A percentile compares a stretch with the other conserved stretches of the same genome.
phyloP scores from a whole-genome alignment of 441 rosid species.

The Syzygium malaccense region DNA sequence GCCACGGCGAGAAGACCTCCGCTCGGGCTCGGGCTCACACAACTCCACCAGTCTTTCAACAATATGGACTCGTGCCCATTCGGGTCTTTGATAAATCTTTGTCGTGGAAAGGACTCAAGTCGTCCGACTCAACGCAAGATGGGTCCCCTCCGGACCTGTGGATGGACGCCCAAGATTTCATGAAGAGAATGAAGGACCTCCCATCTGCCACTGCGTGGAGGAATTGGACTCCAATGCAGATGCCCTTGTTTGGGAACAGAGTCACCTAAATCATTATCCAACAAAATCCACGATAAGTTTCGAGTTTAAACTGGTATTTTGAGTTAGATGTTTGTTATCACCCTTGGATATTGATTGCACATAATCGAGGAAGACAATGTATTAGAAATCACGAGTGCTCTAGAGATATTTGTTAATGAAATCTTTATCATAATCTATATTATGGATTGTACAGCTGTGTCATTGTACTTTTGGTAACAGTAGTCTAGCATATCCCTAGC shows the following conservation, averaged over 20 bases:
- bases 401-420: background rate
- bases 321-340: background rate
- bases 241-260: background rate
- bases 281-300: too few species aligned
- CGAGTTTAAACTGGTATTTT: background rate
- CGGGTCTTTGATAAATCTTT: slow-evolving; percentile 32
- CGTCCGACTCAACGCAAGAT: background rate
- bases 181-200: slow-evolving; percentile 31
- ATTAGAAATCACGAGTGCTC: background rate
- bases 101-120: slow-evolving; percentile 15
- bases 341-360: background rate
- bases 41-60: slow-evolving; percentile 15
- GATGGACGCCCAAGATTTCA: slow-evolving; percentile 47
- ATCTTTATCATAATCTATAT: background rate
- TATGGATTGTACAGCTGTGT: too few species aligned
- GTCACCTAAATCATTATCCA: background rate
- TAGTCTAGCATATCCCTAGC: too few species aligned
- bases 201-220: slow-evolving; percentile 33
- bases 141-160: slow-evolving; percentile 1
- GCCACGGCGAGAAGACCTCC: background rate
- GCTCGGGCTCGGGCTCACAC: background rate
- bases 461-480: too few species aligned
- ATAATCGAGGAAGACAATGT: background rate
- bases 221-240: background rate
- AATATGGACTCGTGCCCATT: slow-evolving; percentile 11